Base-by-base conservation (phyloP, 169 alveolate species). In the Blepharisma undulans region DNA sequence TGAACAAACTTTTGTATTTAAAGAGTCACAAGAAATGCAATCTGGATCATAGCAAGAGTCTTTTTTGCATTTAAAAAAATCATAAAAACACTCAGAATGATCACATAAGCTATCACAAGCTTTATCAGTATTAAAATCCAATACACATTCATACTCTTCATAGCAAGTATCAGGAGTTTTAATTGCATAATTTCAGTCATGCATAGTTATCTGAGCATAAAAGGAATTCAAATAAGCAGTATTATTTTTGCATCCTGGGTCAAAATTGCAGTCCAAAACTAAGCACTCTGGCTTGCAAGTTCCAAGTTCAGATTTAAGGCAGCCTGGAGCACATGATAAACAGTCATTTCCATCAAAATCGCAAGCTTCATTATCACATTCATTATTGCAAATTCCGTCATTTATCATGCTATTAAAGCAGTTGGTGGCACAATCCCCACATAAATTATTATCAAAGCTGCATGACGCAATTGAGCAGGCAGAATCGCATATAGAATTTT, bases 361-460 rank as follows among this genome's bases (percentile, higher is more conserved):
- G 33, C 89, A 84, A 18, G n/a, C 89, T 25, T 33, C 29, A 33
- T 79, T 79, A 33, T 79, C 6, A 7, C 87, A 79, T n/a, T 79
- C 87, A 25, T 16, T 22, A 33, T 79, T 18, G 19, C 87, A 79
- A 21, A 79, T 0, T 10, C 87, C 87, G 18, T 33, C 27, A 4
- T 79, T 22, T n/a, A 79, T 1, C 87, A 29, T 29, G 10, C 27
- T 61, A 29, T 29, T 78, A 4, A 78, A 32, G 8, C 60, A 21
- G 86, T 5, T 18, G 14, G 66, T 48, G 7, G 66, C 66, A 18
- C 66, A 48, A 48, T 48, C 66, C 14, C 66, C 66, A 48, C 66
- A 48, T 48, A 48, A 48, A 48, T 48, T 0, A 48, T 74, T 7
- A 74, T 74, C 80, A 29, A 74, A 74, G 16, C 12, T 25, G 80